Percentiles rank a stretch among this genome's conserved stretches.
Conservation (phyloP, 495 filamentous ascomycete genomes). For the Schizothecium vesticola region DNA sequence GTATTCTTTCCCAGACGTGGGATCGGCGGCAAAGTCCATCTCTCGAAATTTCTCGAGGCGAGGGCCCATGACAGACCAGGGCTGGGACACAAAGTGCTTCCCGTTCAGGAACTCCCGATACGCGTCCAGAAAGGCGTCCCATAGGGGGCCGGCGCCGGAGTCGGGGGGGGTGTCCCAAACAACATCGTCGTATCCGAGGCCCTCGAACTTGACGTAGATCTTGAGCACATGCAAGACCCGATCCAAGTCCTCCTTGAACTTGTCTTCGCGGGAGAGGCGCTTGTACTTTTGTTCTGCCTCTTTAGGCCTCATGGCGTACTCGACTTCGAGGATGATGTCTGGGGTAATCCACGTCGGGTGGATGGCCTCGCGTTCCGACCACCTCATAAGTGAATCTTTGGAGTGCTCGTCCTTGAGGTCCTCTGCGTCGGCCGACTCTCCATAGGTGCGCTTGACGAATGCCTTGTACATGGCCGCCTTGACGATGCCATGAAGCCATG, state of each 20-base stretch:
- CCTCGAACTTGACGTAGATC: constrained; percentile 85
- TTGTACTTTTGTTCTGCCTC: constrained; percentile 45
- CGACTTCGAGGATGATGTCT: constrained; percentile 82
- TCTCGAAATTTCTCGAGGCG: constrained; percentile 57
- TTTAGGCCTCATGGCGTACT: constrained; percentile 27
- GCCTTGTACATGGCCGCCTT: constrained; percentile 57
- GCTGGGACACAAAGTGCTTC: constrained; percentile 56
- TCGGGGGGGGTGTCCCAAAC: constrained; percentile 84
- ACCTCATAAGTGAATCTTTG: constrained; percentile 51
- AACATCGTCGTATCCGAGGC: constrained; percentile 86
- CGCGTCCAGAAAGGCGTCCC: constrained; percentile 74
- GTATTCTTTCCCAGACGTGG: not conserved
- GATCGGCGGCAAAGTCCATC: constrained; percentile 56
- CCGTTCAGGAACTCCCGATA: constrained; percentile 81
- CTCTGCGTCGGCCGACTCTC: constrained; percentile 26
- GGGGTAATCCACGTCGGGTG: constrained; percentile 76
- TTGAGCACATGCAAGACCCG: constrained; percentile 62
- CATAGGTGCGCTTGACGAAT: constrained; percentile 65
- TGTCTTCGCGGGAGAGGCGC: constrained; percentile 26
- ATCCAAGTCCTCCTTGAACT: constrained; percentile 60
- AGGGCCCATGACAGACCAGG: constrained; percentile 49
- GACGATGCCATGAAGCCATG: constrained; percentile 82
- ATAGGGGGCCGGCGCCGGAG: constrained; percentile 59
- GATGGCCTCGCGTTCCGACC: constrained; percentile 72
- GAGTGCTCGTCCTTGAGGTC: constrained; percentile 11